Percentiles rank a stretch among this genome's conserved stretches.
phyloP scores from a whole-genome alignment of 2,329 filamentous ascomycete genomes.

The Thielaviopsis euricoi region DNA sequence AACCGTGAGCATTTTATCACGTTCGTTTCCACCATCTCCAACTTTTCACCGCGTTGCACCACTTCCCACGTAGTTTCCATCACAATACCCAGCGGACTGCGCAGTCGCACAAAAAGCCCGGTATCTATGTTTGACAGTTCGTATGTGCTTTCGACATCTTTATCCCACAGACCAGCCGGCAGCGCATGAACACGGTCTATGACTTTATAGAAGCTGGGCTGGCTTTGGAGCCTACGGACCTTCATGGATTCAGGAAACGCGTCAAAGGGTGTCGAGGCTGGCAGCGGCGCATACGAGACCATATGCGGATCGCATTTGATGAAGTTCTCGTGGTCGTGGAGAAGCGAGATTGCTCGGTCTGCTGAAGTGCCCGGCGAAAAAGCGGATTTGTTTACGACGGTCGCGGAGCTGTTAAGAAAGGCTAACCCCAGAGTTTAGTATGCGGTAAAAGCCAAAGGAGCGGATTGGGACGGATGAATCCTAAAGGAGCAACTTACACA shows the following conservation, averaged over 20 bases:
- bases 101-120: constrained; percentile 35
- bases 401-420: constrained; percentile 28
- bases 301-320: constrained; percentile 36
- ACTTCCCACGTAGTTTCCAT: constrained; percentile 38
- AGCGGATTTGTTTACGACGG: constrained; percentile 25
- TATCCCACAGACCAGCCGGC: constrained; percentile 38
- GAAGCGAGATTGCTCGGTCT: constrained; percentile 25
- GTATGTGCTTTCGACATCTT: constrained; percentile 34
- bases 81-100: constrained; percentile 31
- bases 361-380: constrained; percentile 24
- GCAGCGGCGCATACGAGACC: constrained; percentile 24
- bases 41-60: constrained; percentile 16
- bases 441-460: neutral
- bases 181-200: constrained; percentile 34
- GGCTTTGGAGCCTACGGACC: constrained; percentile 7
- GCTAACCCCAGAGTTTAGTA: constrained; percentile 12
- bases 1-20: constrained; percentile 33
- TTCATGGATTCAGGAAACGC: constrained; percentile 13
- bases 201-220: constrained; percentile 28
- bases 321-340: constrained; percentile 36
- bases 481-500: neutral
- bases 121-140: constrained; percentile 34
- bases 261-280: constrained; percentile 13
- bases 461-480: neutral
- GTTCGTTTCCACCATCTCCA: constrained; percentile 33